Evolutionary conservation across 148 eudicot genomes (phyloP).

Genomic region (Nepenthes gracilis): DNA sequence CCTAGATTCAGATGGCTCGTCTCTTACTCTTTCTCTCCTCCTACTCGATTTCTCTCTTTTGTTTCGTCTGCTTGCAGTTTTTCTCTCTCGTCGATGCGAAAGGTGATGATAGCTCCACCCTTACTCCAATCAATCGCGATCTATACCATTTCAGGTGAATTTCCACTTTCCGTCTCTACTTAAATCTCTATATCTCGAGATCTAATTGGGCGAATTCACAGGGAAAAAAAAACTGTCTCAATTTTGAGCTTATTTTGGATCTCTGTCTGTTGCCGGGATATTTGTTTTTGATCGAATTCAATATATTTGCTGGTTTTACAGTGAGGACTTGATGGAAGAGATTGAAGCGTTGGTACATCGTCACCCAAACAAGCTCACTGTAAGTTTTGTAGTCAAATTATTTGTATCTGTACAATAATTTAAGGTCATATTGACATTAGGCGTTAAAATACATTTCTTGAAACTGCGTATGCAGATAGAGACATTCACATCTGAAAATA

Average conservation of each 20-base stretch:
- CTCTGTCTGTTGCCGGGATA: background rate
- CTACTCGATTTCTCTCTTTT: constrained; percentile 18
- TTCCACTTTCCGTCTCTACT: background rate
- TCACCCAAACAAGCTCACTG: constrained; percentile 64
- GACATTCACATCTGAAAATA: constrained; percentile 52
- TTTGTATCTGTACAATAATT: background rate
- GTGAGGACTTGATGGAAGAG: constrained; percentile 69
- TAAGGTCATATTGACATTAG: background rate
- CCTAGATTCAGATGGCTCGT: no score
- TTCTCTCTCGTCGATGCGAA: constrained; percentile 22
- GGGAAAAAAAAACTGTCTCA: background rate
- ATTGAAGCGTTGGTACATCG: constrained; percentile 74
- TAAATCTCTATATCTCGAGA: background rate
- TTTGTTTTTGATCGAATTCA: background rate
- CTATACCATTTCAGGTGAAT: constrained; percentile 76
- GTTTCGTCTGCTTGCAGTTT: constrained; percentile 8
- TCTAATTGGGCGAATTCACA: background rate
- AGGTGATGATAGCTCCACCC: constrained; percentile 17
- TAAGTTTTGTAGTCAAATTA: constrained; percentile 12
- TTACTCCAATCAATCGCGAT: constrained; percentile 81
- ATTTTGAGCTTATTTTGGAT: background rate
- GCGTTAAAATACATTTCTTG: background rate
- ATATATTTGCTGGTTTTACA: constrained; percentile 12
- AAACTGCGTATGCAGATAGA: constrained; percentile 42
- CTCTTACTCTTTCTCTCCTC: constrained; percentile 8